phyloP scores from a whole-genome alignment of 192 early-diverging fungal genomes.

The Mortierella alpina region DNA sequence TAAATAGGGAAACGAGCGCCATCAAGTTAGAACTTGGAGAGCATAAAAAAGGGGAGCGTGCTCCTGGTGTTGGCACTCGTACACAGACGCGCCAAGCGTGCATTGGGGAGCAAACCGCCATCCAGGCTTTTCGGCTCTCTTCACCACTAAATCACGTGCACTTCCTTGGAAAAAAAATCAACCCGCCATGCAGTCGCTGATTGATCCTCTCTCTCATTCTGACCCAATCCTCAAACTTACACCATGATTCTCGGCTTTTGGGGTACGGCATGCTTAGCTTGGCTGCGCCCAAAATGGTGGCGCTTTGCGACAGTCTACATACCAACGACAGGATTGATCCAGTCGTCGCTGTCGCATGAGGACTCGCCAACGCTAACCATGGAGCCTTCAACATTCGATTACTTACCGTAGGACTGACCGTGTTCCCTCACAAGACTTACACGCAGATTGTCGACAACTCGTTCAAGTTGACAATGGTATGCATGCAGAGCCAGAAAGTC shows the following conservation, averaged over 20 bases:
- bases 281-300: neutral
- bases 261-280: conserved; percentile 37
- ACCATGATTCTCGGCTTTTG: conserved; percentile 71
- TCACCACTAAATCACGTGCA: no score
- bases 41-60: no score
- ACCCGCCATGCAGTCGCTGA: neutral
- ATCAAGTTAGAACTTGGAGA: no score
- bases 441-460: conserved; percentile 79
- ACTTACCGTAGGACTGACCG: conserved; percentile 62
- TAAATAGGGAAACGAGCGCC: no score
- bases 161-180: no score
- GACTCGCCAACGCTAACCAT: no score
- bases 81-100: no score
- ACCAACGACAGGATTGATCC: no score
- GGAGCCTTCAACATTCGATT: neutral
- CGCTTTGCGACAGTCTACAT: neutral
- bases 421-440: conserved; percentile 80
- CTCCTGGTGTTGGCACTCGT: no score
- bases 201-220: neutral
- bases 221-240: neutral
- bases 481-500: neutral
- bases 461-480: conserved; percentile 86
- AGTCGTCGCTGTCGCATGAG: no score
- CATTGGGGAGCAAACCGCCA: no score
- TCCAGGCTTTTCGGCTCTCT: no score